Evolutionary conservation across 1,284 basidiomycete species (phyloP).

Genomic region (Xerocomus alliaceus): DNA sequence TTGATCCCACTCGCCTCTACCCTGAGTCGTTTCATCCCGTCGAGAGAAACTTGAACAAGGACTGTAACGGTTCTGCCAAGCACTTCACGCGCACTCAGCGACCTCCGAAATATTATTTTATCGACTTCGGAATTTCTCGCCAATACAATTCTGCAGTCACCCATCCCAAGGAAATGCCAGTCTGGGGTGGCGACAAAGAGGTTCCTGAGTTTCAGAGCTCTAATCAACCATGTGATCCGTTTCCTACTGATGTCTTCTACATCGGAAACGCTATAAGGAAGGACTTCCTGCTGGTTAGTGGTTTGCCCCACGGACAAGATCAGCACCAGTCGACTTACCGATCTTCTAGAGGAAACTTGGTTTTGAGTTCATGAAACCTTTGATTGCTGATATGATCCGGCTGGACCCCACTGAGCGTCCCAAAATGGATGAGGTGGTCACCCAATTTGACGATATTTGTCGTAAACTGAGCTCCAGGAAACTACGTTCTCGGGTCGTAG

Average conservation of each 20-base stretch:
- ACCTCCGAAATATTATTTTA: background rate
- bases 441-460: background rate
- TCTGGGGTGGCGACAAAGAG: background rate
- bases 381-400: background rate
- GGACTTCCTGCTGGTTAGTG: background rate
- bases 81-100: background rate
- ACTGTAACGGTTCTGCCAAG: background rate
- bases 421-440: background rate
- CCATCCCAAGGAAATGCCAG: background rate
- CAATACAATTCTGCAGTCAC: background rate
- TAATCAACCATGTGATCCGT: background rate
- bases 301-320: no score
- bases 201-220: background rate
- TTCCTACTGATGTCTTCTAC: background rate
- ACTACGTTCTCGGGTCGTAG: background rate
- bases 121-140: background rate
- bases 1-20: background rate
- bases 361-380: background rate
- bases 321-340: no score
- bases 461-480: background rate
- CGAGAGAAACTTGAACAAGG: background rate
- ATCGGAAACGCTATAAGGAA: background rate
- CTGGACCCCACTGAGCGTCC: background rate
- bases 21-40: background rate
- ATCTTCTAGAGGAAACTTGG: background rate